These are phyloP conservation scores for Pichia gijzeniarum DNA, from an alignment of 805 yeast species.

Conservation along the genomic window DNA sequence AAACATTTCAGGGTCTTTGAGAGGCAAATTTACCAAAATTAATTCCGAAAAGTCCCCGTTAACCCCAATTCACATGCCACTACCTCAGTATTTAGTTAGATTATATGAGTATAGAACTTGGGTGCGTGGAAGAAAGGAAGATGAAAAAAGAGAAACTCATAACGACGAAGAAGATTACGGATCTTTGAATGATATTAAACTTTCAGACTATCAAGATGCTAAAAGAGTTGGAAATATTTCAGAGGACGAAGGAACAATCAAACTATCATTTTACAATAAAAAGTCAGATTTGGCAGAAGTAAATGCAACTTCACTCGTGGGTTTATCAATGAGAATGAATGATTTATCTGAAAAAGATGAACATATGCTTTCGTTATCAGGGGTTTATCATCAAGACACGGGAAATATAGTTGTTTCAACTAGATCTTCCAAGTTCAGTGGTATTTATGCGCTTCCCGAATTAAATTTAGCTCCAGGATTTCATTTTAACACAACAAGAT, in stretches of 20 bases:
- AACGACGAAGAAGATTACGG: slow-evolving; percentile 3
- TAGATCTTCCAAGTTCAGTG: slow-evolving; percentile 57
- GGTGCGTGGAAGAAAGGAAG: slow-evolving; percentile 10
- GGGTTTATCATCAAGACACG: slow-evolving; percentile 58
- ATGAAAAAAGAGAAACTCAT: background rate
- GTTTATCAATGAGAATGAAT: slow-evolving; percentile 26
- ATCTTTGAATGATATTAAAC: slow-evolving; percentile 4
- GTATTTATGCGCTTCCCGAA: slow-evolving; percentile 57
- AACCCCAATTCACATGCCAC: slow-evolving; percentile 23
- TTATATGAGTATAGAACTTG: slow-evolving; percentile 19
- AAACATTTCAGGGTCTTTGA: slow-evolving; percentile 43
- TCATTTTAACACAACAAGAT: slow-evolving; percentile 40
- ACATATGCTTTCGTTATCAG: slow-evolving; percentile 46
- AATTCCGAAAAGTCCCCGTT: slow-evolving; percentile 2
- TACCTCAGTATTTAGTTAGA: slow-evolving; percentile 25
- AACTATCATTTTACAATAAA: slow-evolving; percentile 16
- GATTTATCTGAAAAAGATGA: slow-evolving; percentile 44
- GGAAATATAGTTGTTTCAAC: slow-evolving; percentile 59
- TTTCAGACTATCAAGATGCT: slow-evolving; percentile 3
- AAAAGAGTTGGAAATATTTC: slow-evolving; percentile 25
- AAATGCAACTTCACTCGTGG: slow-evolving; percentile 30
- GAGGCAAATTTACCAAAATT: slow-evolving; percentile 33
- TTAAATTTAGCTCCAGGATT: slow-evolving; percentile 35
- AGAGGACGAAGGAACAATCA: slow-evolving; percentile 20
- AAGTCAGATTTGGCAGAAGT: background rate